These are phyloP conservation scores for Schoenoplectus triqueter DNA, from an alignment of 202 grass and related monocot species.

Conservation along the genomic window DNA sequence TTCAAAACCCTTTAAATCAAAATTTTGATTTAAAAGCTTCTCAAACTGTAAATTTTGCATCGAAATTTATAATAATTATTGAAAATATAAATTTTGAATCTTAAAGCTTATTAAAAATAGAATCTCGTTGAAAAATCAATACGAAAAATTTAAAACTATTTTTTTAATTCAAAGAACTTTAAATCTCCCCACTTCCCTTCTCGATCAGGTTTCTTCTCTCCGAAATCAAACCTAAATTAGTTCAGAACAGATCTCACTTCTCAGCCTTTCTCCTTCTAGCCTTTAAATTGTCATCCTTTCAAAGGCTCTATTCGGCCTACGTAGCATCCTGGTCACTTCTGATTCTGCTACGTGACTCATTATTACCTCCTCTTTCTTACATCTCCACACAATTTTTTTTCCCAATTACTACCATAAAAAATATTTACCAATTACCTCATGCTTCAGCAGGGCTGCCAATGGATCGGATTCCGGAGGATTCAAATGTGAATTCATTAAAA, in stretches of 20 bases:
- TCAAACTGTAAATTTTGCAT: too few species aligned
- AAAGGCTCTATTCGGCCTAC: too few species aligned
- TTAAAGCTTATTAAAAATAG: too few species aligned
- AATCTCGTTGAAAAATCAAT: too few species aligned
- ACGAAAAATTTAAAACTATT: too few species aligned
- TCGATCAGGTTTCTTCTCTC: not conserved
- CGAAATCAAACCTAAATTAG: not conserved
- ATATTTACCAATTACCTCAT: constrained; percentile 18
- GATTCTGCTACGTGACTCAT: constrained; percentile 4
- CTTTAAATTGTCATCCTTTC: not conserved
- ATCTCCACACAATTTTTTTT: not conserved
- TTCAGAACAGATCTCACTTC: not conserved
- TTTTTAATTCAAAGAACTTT: too few species aligned
- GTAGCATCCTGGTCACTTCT: not conserved
- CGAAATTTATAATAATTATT: too few species aligned
- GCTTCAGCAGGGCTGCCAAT: not conserved
- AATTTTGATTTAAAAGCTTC: too few species aligned
- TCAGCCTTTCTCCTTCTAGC: not conserved
- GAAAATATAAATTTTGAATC: too few species aligned
- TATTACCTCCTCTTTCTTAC: not conserved
- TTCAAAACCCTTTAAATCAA: too few species aligned
- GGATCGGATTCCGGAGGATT: too few species aligned
- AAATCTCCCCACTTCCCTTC: not conserved
- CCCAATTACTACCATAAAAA: not conserved
- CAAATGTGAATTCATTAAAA: too few species aligned